Conservation (phyloP, 768 basidiomycete species). For the Suillus hirtellus region DNA sequence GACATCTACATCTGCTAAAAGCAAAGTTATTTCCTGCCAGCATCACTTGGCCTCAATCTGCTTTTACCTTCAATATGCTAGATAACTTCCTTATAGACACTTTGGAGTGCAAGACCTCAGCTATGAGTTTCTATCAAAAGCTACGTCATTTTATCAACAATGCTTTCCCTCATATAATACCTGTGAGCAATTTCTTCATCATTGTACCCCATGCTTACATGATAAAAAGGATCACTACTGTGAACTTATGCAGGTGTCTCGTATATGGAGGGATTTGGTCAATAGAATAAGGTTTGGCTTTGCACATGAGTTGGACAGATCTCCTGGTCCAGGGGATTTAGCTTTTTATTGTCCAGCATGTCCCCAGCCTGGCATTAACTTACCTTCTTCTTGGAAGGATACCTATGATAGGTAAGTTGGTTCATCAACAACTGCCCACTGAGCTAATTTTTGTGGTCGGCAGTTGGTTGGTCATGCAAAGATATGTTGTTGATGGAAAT, state of each 20-base stretch:
- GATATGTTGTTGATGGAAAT: constrained; percentile 10
- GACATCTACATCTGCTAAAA: constrained; percentile 17
- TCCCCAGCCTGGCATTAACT: constrained; percentile 12
- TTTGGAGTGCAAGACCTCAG: constrained; percentile 18
- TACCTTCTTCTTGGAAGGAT: constrained; percentile 11
- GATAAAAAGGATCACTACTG: constrained; percentile 8
- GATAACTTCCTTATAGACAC: constrained; percentile 19
- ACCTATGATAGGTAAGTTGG: background rate
- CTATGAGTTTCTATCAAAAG: constrained; percentile 4
- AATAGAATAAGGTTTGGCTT: constrained; percentile 1
- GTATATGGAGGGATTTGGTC: constrained; percentile 7
- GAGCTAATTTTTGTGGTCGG: too few species aligned
- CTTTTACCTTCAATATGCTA: constrained; percentile 24
- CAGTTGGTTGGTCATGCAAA: constrained; percentile 3
- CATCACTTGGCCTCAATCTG: constrained; percentile 16
- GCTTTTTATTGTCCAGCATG: constrained; percentile 9
- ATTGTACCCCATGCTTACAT: background rate
- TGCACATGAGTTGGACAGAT: background rate
- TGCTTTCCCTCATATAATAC: constrained; percentile 5
- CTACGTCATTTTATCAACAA: background rate
- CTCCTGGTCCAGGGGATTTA: background rate
- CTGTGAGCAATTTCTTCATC: background rate
- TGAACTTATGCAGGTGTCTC: constrained; percentile 9
- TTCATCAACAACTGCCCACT: background rate
- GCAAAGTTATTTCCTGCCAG: constrained; percentile 16